A percentile compares a stretch with the other conserved stretches of the same genome.
phyloP scores from a whole-genome alignment of 2,329 filamentous ascomycete species.

The Aaosphaeria arxii region DNA sequence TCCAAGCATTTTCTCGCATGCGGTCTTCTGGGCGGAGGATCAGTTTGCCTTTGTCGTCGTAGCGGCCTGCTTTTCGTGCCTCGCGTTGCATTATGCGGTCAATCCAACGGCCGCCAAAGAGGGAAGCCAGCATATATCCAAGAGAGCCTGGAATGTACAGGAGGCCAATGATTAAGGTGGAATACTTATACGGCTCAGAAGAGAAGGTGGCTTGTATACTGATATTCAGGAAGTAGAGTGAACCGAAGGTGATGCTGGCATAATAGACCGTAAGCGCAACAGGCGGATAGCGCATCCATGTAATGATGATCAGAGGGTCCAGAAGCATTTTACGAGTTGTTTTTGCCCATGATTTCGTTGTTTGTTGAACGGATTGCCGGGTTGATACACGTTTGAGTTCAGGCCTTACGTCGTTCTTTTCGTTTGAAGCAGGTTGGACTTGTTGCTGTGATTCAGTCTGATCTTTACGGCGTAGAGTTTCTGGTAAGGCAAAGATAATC shows the following conservation, averaged over 20 bases:
- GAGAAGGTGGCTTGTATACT: slow-evolving; percentile 35
- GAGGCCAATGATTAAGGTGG: slow-evolving; percentile 35
- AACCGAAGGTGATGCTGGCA: slow-evolving; percentile 38
- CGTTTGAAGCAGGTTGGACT: not conserved
- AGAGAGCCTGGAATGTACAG: slow-evolving; percentile 37
- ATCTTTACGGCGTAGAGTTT: slow-evolving; percentile 24
- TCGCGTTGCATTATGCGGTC: slow-evolving; percentile 41
- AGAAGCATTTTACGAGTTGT: slow-evolving; percentile 35
- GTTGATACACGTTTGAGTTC: slow-evolving; percentile 27
- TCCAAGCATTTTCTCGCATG: slow-evolving; percentile 42
- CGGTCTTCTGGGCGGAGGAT: slow-evolving; percentile 36
- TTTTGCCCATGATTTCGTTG: slow-evolving; percentile 24
- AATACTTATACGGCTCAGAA: slow-evolving; percentile 31
- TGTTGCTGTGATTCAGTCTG: slow-evolving; percentile 1
- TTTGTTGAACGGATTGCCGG: slow-evolving; percentile 30
- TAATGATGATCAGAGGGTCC: slow-evolving; percentile 37
- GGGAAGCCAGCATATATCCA: slow-evolving; percentile 32
- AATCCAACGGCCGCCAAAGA: slow-evolving; percentile 40
- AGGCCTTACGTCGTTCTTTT: slow-evolving; percentile 7
- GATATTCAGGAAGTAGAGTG: slow-evolving; percentile 41
- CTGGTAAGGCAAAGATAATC: slow-evolving; percentile 34
- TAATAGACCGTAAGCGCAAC: slow-evolving; percentile 39
- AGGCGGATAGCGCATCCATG: slow-evolving; percentile 37
- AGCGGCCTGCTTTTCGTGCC: slow-evolving; percentile 33
- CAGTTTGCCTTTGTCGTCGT: slow-evolving; percentile 34